These are phyloP conservation scores for Daldinia eschscholtzii DNA, from an alignment of 2,329 filamentous ascomycete species.

Conservation along the genomic window DNA sequence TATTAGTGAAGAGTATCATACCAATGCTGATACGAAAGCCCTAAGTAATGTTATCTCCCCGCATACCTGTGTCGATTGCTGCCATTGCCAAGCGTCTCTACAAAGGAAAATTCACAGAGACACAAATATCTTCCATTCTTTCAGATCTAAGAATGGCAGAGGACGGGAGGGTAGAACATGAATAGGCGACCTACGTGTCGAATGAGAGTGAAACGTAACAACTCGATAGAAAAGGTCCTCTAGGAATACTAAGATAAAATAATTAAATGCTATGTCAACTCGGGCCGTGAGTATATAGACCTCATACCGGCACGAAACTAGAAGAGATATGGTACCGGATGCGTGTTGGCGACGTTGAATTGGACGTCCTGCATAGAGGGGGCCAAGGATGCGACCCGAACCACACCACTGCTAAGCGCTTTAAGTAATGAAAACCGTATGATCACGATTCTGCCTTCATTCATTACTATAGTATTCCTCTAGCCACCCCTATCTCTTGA, in stretches of 20 bases:
- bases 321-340: background rate
- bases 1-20: background rate
- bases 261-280: background rate
- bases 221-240: background rate
- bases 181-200: background rate
- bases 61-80: background rate
- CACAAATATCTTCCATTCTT: background rate
- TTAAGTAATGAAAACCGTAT: background rate
- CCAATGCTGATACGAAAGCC: background rate
- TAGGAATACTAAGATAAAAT: background rate
- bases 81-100: background rate
- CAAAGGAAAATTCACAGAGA: background rate
- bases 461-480: background rate
- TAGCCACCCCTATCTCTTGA: background rate
- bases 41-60: background rate
- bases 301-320: background rate
- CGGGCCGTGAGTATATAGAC: background rate
- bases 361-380: background rate
- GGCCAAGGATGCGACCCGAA: background rate
- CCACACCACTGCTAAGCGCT: conserved; percentile 1
- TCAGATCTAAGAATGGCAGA: background rate
- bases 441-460: background rate
- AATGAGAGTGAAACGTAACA: background rate
- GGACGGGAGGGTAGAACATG: background rate
- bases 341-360: background rate